phyloP scores from a whole-genome alignment of 257 asterid species.

The Capsicum baccatum region DNA sequence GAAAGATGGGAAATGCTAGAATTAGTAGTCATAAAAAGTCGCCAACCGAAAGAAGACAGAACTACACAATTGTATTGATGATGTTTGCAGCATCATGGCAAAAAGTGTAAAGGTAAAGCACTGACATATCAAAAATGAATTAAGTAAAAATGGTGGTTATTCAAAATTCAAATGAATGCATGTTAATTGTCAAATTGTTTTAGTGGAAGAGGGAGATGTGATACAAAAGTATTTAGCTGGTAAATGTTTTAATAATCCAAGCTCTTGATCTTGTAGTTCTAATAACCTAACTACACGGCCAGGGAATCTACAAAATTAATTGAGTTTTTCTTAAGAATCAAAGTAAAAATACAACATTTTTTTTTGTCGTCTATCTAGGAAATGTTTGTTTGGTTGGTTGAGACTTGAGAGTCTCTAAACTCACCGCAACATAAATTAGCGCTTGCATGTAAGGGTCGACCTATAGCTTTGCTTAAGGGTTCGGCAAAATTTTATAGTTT shows the following conservation, averaged over 20 bases:
- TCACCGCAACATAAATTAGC: background rate
- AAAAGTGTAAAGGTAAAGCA: background rate
- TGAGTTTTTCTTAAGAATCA: too few relatives aligned
- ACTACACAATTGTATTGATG: background rate
- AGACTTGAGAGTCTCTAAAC: too few relatives aligned
- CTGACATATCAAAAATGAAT: background rate
- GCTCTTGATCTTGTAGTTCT: too few relatives aligned
- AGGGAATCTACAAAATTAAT: too few relatives aligned
- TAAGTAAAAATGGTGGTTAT: background rate
- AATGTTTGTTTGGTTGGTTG: too few relatives aligned
- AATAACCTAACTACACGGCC: too few relatives aligned
- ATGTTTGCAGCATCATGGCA: background rate
- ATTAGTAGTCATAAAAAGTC: slow-evolving; percentile 12
- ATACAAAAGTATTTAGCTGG: background rate
- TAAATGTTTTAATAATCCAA: background rate
- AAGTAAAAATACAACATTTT: too few relatives aligned
- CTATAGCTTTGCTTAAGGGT: too few relatives aligned
- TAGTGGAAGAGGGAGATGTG: background rate
- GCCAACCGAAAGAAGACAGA: slow-evolving; percentile 16
- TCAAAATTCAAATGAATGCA: slow-evolving; percentile 8
- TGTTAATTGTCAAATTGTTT: background rate
- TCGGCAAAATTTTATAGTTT: too few relatives aligned
- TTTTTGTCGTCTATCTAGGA: too few relatives aligned
- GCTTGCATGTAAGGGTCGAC: background rate
- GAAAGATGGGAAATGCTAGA: slow-evolving; percentile 1